Percentiles rank a stretch among this genome's conserved stretches.
Evolutionary conservation across 2,329 filamentous ascomycete species (phyloP).

Genomic region (Lasiodiplodia theobromae): DNA sequence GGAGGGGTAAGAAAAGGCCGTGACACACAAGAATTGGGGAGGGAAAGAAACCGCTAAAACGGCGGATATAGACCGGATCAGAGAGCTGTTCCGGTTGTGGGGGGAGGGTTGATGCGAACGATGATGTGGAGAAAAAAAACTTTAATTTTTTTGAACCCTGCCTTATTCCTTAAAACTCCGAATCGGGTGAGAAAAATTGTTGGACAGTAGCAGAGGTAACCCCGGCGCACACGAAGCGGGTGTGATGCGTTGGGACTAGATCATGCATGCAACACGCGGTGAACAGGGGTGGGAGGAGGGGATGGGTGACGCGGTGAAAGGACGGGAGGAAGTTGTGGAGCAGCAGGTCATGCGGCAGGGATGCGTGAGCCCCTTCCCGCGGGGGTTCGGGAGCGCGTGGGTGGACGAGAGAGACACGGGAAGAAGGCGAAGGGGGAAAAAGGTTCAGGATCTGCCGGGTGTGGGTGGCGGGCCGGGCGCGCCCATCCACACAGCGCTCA

Average conservation of each 20-base stretch:
- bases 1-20: neutral
- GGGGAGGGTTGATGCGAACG: neutral
- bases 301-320: neutral
- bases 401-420: neutral
- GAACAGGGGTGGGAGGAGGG: neutral
- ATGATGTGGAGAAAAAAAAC: conserved; percentile 1
- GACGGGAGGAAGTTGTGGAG: neutral
- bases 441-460: conserved; percentile 16
- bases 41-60: conserved; percentile 5
- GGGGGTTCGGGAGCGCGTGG: neutral
- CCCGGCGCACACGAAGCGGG: neutral
- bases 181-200: neutral
- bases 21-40: neutral
- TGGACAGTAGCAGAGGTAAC: neutral
- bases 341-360: conserved; percentile 4
- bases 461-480: conserved; percentile 20
- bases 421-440: neutral
- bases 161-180: conserved; percentile 3
- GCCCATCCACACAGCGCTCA: conserved; percentile 39
- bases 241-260: neutral
- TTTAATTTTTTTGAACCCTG: conserved; percentile 6
- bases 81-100: neutral
- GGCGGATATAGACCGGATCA: neutral
- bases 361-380: neutral
- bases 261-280: neutral